Percentiles rank a stretch among this genome's conserved stretches.
These are phyloP conservation scores for Stentor coeruleus DNA, from an alignment of 73 alveolate species.

Conservation along the genomic window DNA sequence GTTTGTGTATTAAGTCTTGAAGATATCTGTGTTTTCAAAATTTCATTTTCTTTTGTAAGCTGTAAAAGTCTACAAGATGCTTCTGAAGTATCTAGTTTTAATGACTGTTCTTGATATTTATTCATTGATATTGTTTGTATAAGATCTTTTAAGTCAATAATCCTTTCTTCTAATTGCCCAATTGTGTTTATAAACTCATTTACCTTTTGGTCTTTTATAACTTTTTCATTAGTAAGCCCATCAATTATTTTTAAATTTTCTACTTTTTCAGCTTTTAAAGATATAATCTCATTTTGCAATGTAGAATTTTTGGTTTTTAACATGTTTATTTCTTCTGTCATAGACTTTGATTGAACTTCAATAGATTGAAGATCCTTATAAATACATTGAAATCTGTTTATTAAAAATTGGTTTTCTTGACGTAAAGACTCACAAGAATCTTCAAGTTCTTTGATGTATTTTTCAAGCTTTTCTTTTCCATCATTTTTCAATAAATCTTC, in stretches of 20 bases:
- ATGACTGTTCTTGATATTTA: neutral
- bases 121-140: neutral
- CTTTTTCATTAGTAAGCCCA: neutral
- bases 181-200: neutral
- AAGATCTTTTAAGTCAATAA: neutral
- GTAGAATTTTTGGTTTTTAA: neutral
- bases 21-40: neutral
- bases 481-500: neutral
- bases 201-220: neutral
- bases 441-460: neutral
- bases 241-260: neutral
- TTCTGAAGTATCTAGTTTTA: too few relatives aligned
- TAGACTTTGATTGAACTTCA: neutral
- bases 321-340: neutral
- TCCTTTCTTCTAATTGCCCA: too few relatives aligned
- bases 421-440: neutral
- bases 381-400: neutral
- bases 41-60: neutral
- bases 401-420: neutral
- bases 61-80: neutral
- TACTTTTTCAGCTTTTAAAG: neutral
- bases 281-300: neutral
- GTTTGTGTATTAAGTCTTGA: neutral
- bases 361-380: neutral
- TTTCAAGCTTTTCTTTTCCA: neutral